phyloP scores from a whole-genome alignment of 345 rosid genomes.

The Sapria himalayana region DNA sequence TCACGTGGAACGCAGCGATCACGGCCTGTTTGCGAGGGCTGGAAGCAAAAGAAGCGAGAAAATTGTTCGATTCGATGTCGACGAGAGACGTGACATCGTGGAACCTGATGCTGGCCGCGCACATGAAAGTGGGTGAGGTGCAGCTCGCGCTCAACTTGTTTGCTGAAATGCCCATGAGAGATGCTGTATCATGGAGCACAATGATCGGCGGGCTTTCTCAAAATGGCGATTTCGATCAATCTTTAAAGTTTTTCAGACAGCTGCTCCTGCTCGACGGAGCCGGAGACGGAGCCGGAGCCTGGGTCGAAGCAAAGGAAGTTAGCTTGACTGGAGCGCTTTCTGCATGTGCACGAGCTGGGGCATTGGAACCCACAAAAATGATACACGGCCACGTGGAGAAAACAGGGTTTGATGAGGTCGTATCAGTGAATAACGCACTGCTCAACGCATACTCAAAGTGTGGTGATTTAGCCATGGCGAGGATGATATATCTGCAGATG shows the following conservation, averaged over 20 bases:
- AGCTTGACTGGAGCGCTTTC: slow-evolving; percentile 87
- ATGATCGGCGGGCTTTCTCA: slow-evolving; percentile 34
- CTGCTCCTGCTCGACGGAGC: too few species aligned
- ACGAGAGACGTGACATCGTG: slow-evolving; percentile 45
- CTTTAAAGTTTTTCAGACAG: slow-evolving; percentile 28
- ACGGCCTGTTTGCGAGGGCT: slow-evolving; percentile 20
- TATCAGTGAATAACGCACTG: slow-evolving; percentile 63
- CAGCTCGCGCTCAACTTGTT: slow-evolving; percentile 53
- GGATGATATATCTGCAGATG: slow-evolving; percentile 44
- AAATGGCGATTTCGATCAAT: slow-evolving; percentile 21
- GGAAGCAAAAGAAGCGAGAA: slow-evolving; percentile 14
- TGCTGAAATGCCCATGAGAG: slow-evolving; percentile 34
- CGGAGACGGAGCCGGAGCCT: too few species aligned
- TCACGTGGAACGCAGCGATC: slow-evolving; percentile 38
- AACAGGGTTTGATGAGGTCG: slow-evolving; percentile 51
- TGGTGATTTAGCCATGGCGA: slow-evolving; percentile 51
- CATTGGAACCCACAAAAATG: slow-evolving; percentile 62
- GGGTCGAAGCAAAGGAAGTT: slow-evolving; percentile 26
- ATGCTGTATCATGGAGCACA: slow-evolving; percentile 49
- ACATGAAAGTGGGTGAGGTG: slow-evolving; percentile 41
- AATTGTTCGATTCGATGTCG: slow-evolving; percentile 19
- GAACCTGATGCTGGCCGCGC: slow-evolving; percentile 82
- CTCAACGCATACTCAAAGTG: slow-evolving; percentile 69
- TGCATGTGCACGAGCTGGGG: slow-evolving; percentile 75
- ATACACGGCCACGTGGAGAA: slow-evolving; percentile 62